Base-by-base conservation (phyloP, 495 filamentous ascomycete species). In the Cercophora sp. region DNA sequence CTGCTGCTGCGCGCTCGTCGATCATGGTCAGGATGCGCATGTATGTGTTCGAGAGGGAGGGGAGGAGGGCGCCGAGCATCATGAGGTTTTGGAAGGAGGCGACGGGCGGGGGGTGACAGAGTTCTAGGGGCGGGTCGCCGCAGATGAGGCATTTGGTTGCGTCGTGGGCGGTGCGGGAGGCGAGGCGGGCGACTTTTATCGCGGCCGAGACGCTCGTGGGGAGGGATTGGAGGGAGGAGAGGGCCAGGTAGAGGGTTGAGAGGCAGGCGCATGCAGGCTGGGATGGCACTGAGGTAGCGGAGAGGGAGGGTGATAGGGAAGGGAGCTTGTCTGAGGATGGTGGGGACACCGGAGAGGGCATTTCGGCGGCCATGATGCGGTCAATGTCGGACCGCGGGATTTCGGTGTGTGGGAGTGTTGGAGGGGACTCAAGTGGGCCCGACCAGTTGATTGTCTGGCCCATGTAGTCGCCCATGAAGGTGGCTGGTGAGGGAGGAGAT, bases 41-140 rank as follows among this genome's bases (percentile, higher is more conserved):
- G 63, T 81, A 88, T 2, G 79, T 72, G 61, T 84, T 76, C 16
- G 80, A 80, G 24, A 85, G 71, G 10, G 82, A 79, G 16, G 80
- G 83, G 18, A 88, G 70, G 8, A 87, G 69, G 0, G 83, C 81
- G 5, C 79, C 83, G 9, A 84, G 76, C 48, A 85, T 77, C 83
- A 87, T 86, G 32, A 83, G 73, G 58, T 79, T 86, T 51, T 87
- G 84, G 57, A 79, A 71, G 37, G 65, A 29, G 11, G 65, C 64
- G 44, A 77, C 69, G n/a, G 65, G 67, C 4, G 65, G 64, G 5
- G 54, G 44, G 23, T 39, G 20, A 41, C 34, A 10, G 5, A 58
- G 43, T 10, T 55, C 48, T 1, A 68, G 20, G 15, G 81, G 56
- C 23, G 65, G 63, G 29, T 73, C 70, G 13, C 77, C 76, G 58